phyloP scores from a whole-genome alignment of 2,329 filamentous ascomycete genomes.

The Trichoderma sp. region DNA sequence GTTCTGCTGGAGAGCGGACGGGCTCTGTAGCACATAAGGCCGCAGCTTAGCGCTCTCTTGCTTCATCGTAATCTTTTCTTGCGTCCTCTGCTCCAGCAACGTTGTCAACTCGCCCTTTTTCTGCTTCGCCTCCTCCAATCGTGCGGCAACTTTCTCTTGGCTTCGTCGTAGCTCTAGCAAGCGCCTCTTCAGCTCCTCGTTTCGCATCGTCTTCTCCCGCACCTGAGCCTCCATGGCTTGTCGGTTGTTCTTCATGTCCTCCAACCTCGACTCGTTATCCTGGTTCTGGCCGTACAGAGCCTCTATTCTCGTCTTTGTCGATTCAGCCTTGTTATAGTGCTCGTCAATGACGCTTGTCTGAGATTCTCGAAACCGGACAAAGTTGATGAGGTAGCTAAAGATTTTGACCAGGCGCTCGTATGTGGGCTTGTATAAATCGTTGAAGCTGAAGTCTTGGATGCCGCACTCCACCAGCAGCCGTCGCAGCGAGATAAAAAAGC shows the following conservation, averaged over 20 bases:
- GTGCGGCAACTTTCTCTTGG: slow-evolving; percentile 80
- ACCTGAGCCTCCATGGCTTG: slow-evolving; percentile 79
- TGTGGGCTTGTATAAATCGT: slow-evolving; percentile 87
- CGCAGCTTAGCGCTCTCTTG: slow-evolving; percentile 87
- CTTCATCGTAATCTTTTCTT: slow-evolving; percentile 67
- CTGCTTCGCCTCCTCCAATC: slow-evolving; percentile 78
- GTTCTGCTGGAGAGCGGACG: slow-evolving; percentile 77
- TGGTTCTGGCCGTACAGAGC: slow-evolving; percentile 83
- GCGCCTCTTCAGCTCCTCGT: slow-evolving; percentile 81
- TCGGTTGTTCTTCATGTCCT: slow-evolving; percentile 78
- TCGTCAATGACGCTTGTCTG: slow-evolving; percentile 88
- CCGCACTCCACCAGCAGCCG: slow-evolving; percentile 83
- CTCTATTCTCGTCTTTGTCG: slow-evolving; percentile 85
- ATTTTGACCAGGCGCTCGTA: slow-evolving; percentile 90
- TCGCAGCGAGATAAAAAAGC: slow-evolving; percentile 84
- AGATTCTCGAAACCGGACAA: slow-evolving; percentile 93
- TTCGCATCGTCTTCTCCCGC: slow-evolving; percentile 80
- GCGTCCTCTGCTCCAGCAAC: slow-evolving; percentile 70
- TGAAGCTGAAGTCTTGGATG: slow-evolving; percentile 90
- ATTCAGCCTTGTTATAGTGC: slow-evolving; percentile 88
- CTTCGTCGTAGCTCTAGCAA: slow-evolving; percentile 77
- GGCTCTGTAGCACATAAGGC: slow-evolving; percentile 89
- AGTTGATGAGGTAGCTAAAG: slow-evolving; percentile 98
- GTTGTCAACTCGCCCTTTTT: slow-evolving; percentile 77
- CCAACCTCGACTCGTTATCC: slow-evolving; percentile 76